phyloP scores from a whole-genome alignment of 1,139 yeast species.

The Trichomonascaceae sp. region DNA sequence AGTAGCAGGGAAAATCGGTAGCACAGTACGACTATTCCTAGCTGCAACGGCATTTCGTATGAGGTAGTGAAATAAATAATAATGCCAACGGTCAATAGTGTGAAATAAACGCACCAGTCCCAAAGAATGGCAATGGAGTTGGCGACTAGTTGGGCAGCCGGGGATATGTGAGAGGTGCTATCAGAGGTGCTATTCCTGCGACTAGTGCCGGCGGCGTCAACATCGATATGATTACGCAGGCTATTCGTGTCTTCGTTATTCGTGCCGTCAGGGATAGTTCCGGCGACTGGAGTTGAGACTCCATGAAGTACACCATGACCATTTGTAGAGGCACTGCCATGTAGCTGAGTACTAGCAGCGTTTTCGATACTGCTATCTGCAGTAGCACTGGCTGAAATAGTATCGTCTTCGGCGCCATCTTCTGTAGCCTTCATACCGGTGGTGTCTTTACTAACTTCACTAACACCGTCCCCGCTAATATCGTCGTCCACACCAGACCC shows the following conservation, averaged over 20 bases:
- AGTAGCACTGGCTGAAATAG: not conserved
- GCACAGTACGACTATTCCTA: constrained; percentile 52
- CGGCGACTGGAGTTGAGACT: too few relatives aligned
- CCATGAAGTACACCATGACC: too few relatives aligned
- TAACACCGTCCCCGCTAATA: not conserved
- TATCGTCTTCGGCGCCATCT: not conserved
- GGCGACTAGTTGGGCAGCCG: constrained; percentile 26
- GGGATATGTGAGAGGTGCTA: not conserved
- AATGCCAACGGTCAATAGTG: constrained; percentile 47
- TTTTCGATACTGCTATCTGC: too few relatives aligned
- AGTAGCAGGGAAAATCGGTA: constrained; percentile 48
- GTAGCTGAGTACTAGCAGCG: not conserved
- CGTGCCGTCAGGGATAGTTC: not conserved
- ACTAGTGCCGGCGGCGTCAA: not conserved
- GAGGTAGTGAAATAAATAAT: constrained; percentile 39
- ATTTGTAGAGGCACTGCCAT: too few relatives aligned
- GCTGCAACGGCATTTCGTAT: constrained; percentile 56
- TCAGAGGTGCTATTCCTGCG: not conserved
- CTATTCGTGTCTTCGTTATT: not conserved
- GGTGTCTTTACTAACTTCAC: not conserved
- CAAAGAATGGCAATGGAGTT: constrained; percentile 42
- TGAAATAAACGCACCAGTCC: constrained; percentile 49
- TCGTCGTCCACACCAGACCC: too few relatives aligned
- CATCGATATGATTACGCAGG: not conserved
- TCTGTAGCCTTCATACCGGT: not conserved